These are phyloP conservation scores for Pseudofabraea citricarpa DNA, from an alignment of 2,329 filamentous ascomycete species.

Conservation along the genomic window DNA sequence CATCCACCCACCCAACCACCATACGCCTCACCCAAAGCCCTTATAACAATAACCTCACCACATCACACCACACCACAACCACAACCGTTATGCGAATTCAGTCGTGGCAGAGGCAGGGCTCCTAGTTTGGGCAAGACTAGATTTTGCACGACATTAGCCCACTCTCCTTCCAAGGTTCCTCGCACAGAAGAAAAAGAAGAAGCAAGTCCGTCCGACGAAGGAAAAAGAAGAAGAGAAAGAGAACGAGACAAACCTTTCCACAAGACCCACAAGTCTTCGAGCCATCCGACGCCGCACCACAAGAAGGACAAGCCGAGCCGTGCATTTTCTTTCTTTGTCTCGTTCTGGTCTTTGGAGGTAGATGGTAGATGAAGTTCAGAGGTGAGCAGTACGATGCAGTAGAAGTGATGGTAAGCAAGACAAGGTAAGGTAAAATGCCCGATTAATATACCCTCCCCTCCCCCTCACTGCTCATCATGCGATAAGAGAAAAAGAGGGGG, in stretches of 20 bases:
- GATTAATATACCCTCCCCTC: no score
- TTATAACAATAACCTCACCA: no score
- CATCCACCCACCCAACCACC: no score
- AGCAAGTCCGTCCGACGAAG: no score
- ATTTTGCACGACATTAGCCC: not conserved
- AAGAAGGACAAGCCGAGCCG: slow-evolving; percentile 23
- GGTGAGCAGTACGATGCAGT: not conserved
- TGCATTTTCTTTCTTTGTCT: slow-evolving; percentile 17
- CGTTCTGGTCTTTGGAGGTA: slow-evolving; percentile 3
- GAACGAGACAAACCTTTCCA: slow-evolving; percentile 20
- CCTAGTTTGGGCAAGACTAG: not conserved
- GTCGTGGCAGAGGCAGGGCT: not conserved
- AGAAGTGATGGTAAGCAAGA: slow-evolving; percentile 6
- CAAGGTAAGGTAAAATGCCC: not conserved
- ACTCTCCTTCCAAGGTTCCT: not conserved
- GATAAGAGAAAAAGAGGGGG: no score
- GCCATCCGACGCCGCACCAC: slow-evolving; percentile 18
- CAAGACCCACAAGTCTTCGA: slow-evolving; percentile 23
- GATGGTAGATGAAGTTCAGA: not conserved
- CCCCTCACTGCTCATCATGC: no score
- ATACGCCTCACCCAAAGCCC: no score
- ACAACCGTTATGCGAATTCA: no score
- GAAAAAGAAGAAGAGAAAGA: slow-evolving; percentile 23
- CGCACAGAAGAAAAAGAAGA: no score
- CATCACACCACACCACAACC: no score